phyloP scores from a whole-genome alignment of 768 basidiomycete genomes.

The Suillus subluteus region DNA sequence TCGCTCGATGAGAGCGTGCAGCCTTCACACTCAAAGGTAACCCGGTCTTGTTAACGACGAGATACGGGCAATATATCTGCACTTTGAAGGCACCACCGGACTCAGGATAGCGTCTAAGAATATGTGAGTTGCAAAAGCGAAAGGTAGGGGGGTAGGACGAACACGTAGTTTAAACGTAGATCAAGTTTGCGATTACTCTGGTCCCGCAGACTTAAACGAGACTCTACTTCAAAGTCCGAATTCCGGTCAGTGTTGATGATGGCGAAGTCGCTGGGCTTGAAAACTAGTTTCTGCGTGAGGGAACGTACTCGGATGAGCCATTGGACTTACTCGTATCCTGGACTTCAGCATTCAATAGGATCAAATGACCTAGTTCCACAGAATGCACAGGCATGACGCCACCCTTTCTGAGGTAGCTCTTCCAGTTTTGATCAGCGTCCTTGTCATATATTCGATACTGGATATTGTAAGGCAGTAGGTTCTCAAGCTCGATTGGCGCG shows the following conservation, averaged over 20 bases:
- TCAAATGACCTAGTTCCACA: constrained; percentile 87
- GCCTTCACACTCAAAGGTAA: constrained; percentile 79
- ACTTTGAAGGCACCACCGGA: constrained; percentile 96
- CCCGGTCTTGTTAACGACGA: constrained; percentile 92
- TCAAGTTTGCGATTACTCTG: constrained; percentile 73
- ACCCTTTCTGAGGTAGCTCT: constrained; percentile 89
- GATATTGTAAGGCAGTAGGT: constrained; percentile 90
- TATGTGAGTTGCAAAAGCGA: constrained; percentile 14
- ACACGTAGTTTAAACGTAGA: constrained; percentile 90
- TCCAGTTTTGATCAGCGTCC: constrained; percentile 92
- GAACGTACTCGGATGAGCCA: background rate
- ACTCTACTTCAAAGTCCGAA: constrained; percentile 87
- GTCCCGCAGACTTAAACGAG: constrained; percentile 72
- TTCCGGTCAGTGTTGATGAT: constrained; percentile 95
- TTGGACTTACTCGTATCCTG: constrained; percentile 80
- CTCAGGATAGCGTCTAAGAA: constrained; percentile 70
- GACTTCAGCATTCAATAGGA: constrained; percentile 86
- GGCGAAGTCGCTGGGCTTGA: constrained; percentile 93
- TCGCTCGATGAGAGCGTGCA: constrained; percentile 60
- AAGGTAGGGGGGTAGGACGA: constrained; percentile 34
- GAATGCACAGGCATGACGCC: constrained; percentile 97
- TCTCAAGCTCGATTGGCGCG: constrained; percentile 95
- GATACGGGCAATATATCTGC: constrained; percentile 89
- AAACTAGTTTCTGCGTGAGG: constrained; percentile 50
- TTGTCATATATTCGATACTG: constrained; percentile 98